Conservation (phyloP, 352 stramenopile genomes). For the Aphanomyces astaci region DNA sequence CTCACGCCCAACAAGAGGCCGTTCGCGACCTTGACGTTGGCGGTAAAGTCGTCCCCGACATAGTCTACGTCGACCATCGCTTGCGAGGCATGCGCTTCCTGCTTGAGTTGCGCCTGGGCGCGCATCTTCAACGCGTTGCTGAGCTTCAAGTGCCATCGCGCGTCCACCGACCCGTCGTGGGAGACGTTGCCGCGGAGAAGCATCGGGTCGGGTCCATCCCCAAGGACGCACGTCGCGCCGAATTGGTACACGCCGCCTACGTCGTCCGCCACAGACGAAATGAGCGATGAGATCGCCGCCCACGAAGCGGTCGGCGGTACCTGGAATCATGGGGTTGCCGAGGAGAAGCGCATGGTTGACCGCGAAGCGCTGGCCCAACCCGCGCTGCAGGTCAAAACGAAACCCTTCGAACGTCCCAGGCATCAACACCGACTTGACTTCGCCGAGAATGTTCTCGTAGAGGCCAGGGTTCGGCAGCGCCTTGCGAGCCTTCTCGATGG, state of each 20-base stretch:
- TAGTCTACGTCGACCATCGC: conserved; percentile 80
- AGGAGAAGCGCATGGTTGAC: conserved; percentile 79
- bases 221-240: conserved; percentile 69
- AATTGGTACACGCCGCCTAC: conserved; percentile 76
- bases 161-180: conserved; percentile 74
- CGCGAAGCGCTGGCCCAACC: conserved; percentile 69
- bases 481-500: conserved; percentile 67
- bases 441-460: conserved; percentile 79
- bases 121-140: conserved; percentile 72
- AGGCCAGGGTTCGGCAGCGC: conserved; percentile 70
- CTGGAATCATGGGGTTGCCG: conserved; percentile 70
- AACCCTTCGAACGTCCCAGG: conserved; percentile 80
- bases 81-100: conserved; percentile 69
- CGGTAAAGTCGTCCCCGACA: conserved; percentile 72
- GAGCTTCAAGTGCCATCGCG: conserved; percentile 78
- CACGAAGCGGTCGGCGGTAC: neutral
- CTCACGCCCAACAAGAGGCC: conserved; percentile 73
- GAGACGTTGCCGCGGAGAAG: conserved; percentile 84
- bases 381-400: conserved; percentile 81
- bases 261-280: conserved; percentile 28
- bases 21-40: conserved; percentile 87
- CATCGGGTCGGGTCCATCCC: conserved; percentile 69
- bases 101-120: conserved; percentile 77
- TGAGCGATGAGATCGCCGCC: neutral
- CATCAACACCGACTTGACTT: conserved; percentile 72